Evolutionary conservation across 345 rosid genomes (phyloP), one percentile per base, ranked within the genome.

Genomic region (Gossypium herbaceum): DNA sequence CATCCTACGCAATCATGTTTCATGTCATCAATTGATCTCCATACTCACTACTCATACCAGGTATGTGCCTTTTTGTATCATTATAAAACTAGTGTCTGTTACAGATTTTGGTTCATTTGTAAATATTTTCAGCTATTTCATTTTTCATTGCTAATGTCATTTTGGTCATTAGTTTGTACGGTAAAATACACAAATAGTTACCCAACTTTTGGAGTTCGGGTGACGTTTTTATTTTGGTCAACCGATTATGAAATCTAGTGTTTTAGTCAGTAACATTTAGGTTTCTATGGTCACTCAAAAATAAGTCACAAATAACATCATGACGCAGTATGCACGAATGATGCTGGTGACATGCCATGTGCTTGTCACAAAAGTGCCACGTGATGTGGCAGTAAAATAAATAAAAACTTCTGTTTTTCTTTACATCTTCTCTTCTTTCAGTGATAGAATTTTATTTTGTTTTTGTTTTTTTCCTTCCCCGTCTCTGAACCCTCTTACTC

Each of bases 1-100:
- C 99, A 95, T 88, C 99, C 99, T 41, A 88, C 99, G 3, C 99
- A 95, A 74, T 93, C 99, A 68, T 95, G 99, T 84, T 95, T 95
- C 88, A 93, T 95, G 99, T 95, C 99, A 58, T 93, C 99, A 13
- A 86, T 95, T 75, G 99, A 95, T 87, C 82, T 95, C 73, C 99
- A 95, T 84, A 95, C 99, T 52, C 99, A 95, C 82, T 95, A 93
- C 81, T 91, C 99, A 9, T 95, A 95, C 80, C 98, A 95, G 97
- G 98, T 91, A 69, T 43, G 68, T 79, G 60, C 74, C 63, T 79
- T 61, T 50, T 47, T 51, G 39, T 67, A 60, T 56, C 48, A 27
- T 51, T 77, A 57, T 69, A 41, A 69, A 51, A 44, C 12, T 65
- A 71, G n/a, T 61, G 27, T 58, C 48, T 39, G 9, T 60, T 71